Conservation (phyloP, 1,139 yeast species). For the Taphrina pruni region DNA sequence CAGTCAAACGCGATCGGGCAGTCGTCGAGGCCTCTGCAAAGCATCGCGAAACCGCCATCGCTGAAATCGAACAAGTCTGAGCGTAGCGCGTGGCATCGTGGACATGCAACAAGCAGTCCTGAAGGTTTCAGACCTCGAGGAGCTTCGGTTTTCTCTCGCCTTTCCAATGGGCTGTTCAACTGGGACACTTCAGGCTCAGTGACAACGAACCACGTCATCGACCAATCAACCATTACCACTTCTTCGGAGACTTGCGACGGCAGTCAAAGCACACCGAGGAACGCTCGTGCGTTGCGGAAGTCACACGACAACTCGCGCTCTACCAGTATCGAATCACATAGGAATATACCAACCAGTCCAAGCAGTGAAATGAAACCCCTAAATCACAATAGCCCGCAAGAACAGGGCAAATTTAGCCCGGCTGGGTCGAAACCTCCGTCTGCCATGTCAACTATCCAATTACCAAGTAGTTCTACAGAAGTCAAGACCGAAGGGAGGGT, state of each 20-base stretch:
- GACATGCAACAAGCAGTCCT: neutral
- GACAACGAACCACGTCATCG: neutral
- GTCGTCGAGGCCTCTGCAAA: neutral
- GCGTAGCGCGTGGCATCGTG: neutral
- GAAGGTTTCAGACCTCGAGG: neutral
- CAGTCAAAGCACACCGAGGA: conserved; percentile 2
- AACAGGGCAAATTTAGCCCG: neutral
- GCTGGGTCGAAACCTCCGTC: neutral
- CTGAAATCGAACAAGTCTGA: neutral
- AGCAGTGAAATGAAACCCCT: neutral
- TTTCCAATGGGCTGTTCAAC: neutral
- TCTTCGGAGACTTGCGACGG: neutral
- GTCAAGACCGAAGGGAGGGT: neutral
- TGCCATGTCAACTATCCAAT: neutral
- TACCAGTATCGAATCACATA: neutral
- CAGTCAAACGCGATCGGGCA: neutral
- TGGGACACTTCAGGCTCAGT: neutral
- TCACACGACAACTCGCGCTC: neutral
- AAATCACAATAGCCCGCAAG: neutral
- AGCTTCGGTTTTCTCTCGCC: neutral
- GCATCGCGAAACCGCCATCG: neutral
- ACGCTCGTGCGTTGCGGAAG: neutral
- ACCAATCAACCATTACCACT: neutral
- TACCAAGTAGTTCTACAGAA: neutral
- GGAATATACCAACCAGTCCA: neutral